These are phyloP conservation scores for Novakomyces olei DNA, from an alignment of 805 yeast genomes.

Conservation along the genomic window DNA sequence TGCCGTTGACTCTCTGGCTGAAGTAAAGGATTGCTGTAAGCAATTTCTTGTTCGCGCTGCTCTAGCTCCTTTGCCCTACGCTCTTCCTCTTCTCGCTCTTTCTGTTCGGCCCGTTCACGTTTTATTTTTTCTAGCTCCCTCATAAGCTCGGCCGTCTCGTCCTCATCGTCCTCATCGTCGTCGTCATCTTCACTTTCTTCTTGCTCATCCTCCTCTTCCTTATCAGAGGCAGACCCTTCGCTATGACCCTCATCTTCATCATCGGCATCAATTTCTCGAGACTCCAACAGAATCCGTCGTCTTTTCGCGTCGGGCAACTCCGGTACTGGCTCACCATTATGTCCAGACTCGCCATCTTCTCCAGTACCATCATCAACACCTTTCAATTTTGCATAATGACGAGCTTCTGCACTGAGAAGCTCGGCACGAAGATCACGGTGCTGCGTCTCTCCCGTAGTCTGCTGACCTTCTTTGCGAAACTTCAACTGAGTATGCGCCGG, in stretches of 20 bases:
- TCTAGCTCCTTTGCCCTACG: constrained; percentile 6
- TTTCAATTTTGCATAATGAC: not conserved
- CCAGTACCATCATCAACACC: constrained; percentile 1
- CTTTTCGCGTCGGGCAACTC: constrained; percentile 1
- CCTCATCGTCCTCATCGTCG: constrained; percentile 4
- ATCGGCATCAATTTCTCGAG: not conserved
- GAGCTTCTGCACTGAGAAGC: too few relatives aligned
- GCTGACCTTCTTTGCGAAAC: too few relatives aligned
- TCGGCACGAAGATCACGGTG: too few relatives aligned
- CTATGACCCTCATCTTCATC: constrained; percentile 4
- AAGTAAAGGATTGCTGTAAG: too few relatives aligned
- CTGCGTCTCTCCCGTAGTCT: too few relatives aligned
- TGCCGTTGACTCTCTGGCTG: too few relatives aligned
- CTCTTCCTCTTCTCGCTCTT: constrained; percentile 5
- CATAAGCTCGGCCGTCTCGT: too few relatives aligned
- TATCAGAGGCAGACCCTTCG: constrained; percentile 1
- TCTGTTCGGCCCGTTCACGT: constrained; percentile 8
- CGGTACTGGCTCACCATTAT: constrained; percentile 1
- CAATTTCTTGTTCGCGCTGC: constrained; percentile 6
- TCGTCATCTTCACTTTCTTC: constrained; percentile 3
- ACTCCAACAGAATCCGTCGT: too few relatives aligned
- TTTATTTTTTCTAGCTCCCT: too few relatives aligned
- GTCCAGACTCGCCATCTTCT: constrained; percentile 8
- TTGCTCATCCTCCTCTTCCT: not conserved
- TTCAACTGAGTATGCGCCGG: too few relatives aligned